These are phyloP conservation scores for Schizosaccharomyces octosporus DNA, from an alignment of 805 yeast genomes.

Conservation along the genomic window DNA sequence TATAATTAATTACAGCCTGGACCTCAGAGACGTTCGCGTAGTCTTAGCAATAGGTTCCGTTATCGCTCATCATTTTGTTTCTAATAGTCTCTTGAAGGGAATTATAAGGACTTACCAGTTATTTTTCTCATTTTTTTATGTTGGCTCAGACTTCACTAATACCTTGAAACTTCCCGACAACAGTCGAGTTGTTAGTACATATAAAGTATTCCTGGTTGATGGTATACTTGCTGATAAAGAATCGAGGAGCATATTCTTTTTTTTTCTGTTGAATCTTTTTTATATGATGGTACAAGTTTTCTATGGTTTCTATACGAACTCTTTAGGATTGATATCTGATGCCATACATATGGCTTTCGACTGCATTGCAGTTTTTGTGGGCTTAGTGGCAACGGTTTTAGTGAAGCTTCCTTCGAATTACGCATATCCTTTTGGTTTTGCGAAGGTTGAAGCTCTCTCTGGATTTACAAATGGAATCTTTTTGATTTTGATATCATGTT, in stretches of 20 bases:
- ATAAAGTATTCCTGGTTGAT: background rate
- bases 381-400: conserved; percentile 59
- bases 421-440: conserved; percentile 67
- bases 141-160: background rate
- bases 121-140: background rate
- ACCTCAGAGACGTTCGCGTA: background rate
- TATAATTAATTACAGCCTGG: background rate
- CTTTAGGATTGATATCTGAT: conserved; percentile 75
- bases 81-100: background rate
- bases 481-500: conserved; percentile 66
- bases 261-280: conserved; percentile 58
- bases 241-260: conserved; percentile 71
- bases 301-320: conserved; percentile 78
- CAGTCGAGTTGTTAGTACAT: background rate
- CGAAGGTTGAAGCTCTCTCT: conserved; percentile 69
- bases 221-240: conserved; percentile 29
- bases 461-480: conserved; percentile 89
- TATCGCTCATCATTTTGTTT: background rate
- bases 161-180: background rate
- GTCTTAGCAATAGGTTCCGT: background rate
- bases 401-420: conserved; percentile 35
- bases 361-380: conserved; percentile 72
- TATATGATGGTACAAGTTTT: conserved; percentile 87
- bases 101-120: background rate
- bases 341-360: conserved; percentile 92